Percentiles rank a stretch among this genome's conserved stretches.
Conservation (phyloP, 2,329 filamentous ascomycete genomes). For the Aspergillaceae sp. region DNA sequence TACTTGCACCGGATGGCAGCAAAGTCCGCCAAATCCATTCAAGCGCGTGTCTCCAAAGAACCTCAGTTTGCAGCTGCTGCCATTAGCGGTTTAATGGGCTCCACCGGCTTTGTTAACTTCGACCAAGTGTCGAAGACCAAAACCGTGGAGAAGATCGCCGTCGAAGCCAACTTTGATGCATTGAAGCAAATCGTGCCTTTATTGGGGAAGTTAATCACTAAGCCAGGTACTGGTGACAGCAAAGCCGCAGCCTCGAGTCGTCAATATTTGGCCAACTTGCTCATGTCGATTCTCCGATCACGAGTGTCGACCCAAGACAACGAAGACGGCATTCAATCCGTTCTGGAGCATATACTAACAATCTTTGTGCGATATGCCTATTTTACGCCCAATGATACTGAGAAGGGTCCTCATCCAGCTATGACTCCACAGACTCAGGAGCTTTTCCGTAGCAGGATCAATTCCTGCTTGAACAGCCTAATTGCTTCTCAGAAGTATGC, state of each 20-base stretch:
- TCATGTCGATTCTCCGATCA: slow-evolving; percentile 43
- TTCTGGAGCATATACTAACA: slow-evolving; percentile 38
- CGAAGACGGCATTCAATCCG: slow-evolving; percentile 31
- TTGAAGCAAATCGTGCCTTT: slow-evolving; percentile 48
- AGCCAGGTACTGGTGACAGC: slow-evolving; percentile 39
- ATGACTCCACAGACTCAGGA: slow-evolving; percentile 41
- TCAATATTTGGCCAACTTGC: slow-evolving; percentile 44
- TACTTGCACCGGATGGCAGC: slow-evolving; percentile 72
- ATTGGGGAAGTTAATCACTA: slow-evolving; percentile 39
- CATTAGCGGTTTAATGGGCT: slow-evolving; percentile 59
- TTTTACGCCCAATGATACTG: slow-evolving; percentile 33
- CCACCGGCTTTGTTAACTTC: slow-evolving; percentile 66
- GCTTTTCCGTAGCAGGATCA: slow-evolving; percentile 47
- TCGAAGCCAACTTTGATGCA: slow-evolving; percentile 46
- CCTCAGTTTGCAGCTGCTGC: slow-evolving; percentile 53
- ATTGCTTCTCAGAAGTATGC: slow-evolving; percentile 35
- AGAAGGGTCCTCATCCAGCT: slow-evolving; percentile 34
- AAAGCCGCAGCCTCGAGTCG: slow-evolving; percentile 39
- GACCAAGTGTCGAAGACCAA: slow-evolving; percentile 81
- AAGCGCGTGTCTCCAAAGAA: slow-evolving; percentile 54
- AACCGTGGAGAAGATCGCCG: slow-evolving; percentile 66
- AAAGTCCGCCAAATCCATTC: slow-evolving; percentile 64
- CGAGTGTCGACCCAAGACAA: slow-evolving; percentile 24
- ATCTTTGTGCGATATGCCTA: slow-evolving; percentile 44
- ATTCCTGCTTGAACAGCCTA: slow-evolving; percentile 47